phyloP scores from a whole-genome alignment of 257 asterid genomes.

The Solanum piurae region DNA sequence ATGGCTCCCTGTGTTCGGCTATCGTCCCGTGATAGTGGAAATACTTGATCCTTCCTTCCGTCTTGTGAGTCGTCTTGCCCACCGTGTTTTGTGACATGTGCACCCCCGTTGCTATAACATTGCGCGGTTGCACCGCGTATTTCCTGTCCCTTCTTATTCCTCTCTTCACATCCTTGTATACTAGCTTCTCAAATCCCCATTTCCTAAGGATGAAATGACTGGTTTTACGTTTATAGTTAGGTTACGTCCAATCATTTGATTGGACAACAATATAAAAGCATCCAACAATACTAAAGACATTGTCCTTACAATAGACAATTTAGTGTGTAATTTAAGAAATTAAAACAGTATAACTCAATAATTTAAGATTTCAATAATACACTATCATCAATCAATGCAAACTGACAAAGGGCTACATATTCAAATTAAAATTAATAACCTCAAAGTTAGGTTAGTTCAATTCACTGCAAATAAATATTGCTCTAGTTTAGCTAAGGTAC shows the following conservation, averaged over 20 bases:
- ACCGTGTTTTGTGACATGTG: constrained; percentile 63
- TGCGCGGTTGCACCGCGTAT: constrained; percentile 71
- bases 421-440: neutral
- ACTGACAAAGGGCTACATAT: neutral
- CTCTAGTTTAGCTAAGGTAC: neutral
- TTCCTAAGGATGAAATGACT: constrained; percentile 26
- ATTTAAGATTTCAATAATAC: neutral
- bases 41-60: constrained; percentile 52
- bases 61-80: constrained; percentile 62
- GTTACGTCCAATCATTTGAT: neutral
- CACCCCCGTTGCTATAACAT: constrained; percentile 67
- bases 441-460: neutral
- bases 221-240: neutral
- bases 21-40: constrained; percentile 79
- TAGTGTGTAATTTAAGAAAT: neutral
- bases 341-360: neutral
- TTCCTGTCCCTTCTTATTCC: constrained; percentile 60
- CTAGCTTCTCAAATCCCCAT: constrained; percentile 91
- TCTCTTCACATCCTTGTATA: constrained; percentile 51
- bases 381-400: neutral
- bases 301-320: neutral
- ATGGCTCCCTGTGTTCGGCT: constrained; percentile 58
- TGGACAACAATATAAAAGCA: neutral
- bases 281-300: neutral
- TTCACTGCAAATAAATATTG: neutral